Evolutionary conservation across 768 basidiomycete species (phyloP).

Genomic region (Lentinula boryana): DNA sequence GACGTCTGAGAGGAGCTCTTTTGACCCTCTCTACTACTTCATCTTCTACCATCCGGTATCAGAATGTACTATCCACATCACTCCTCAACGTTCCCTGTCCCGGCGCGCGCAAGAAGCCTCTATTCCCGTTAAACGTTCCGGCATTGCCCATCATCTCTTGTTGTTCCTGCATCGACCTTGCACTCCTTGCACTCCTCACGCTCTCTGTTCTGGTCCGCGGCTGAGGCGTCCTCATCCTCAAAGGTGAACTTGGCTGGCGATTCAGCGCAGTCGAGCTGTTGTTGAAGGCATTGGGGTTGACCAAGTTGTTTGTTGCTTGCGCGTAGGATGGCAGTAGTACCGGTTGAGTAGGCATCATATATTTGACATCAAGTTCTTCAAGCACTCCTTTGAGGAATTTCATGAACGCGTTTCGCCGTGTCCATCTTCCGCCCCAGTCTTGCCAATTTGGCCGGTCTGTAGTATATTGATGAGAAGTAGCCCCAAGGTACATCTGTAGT

Average conservation of each 20-base stretch:
- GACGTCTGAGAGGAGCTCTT: too few species aligned
- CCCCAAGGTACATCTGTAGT: background rate
- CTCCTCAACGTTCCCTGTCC: background rate
- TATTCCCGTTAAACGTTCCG: slow-evolving; percentile 15
- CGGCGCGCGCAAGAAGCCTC: slow-evolving; percentile 2
- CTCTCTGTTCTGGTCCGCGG: slow-evolving; percentile 4
- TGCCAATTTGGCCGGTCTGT: slow-evolving; percentile 80
- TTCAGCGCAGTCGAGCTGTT: background rate
- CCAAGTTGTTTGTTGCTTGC: slow-evolving; percentile 7
- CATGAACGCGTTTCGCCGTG: slow-evolving; percentile 72
- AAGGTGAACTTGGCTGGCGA: background rate
- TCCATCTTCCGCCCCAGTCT: slow-evolving; percentile 81
- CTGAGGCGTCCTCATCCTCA: background rate
- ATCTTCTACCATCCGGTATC: background rate
- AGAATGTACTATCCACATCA: background rate
- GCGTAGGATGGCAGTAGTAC: slow-evolving; percentile 40
- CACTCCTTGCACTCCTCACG: background rate
- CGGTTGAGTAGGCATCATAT: slow-evolving; percentile 70
- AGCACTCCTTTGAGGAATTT: slow-evolving; percentile 61
- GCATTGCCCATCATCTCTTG: slow-evolving; percentile 19
- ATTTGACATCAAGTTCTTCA: slow-evolving; percentile 70
- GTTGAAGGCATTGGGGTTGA: slow-evolving; percentile 1
- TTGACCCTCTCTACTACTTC: too few species aligned
- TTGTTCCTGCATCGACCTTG: background rate
- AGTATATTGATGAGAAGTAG: background rate